Conservation (phyloP, 164 flowering plant species). For the Tetrastigma voinierianum region DNA sequence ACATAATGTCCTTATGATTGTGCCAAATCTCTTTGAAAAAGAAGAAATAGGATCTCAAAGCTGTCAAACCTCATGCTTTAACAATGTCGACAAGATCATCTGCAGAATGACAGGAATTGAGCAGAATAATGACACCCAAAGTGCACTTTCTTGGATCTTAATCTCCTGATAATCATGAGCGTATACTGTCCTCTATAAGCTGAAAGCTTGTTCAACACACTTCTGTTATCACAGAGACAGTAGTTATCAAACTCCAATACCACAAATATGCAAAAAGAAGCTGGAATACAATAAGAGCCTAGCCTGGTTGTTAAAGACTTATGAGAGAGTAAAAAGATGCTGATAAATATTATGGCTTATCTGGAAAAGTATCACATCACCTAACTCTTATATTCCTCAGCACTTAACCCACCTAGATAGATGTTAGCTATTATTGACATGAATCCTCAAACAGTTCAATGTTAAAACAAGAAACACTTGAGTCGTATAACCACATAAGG, state of each 20-base stretch:
- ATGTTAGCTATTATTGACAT: no score
- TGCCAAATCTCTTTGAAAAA: no score
- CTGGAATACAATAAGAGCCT: neutral
- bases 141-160: conserved; percentile 93
- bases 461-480: no score
- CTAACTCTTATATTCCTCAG: no score
- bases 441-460: no score
- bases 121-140: conserved; percentile 93
- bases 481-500: neutral
- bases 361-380: no score
- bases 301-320: no score
- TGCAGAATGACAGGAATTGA: conserved; percentile 77
- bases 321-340: no score
- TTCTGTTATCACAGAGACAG: conserved; percentile 35
- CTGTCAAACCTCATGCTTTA: conserved; percentile 88
- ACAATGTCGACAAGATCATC: conserved; percentile 97
- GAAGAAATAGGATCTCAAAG: no score
- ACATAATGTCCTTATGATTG: no score
- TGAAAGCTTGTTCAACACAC: conserved; percentile 68
- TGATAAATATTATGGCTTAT: no score
- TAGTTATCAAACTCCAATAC: conserved; percentile 10
- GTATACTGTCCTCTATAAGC: conserved; percentile 53
- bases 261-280: neutral
- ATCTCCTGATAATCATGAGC: conserved; percentile 99
- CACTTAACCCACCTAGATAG: no score